Evolutionary conservation across 805 yeast genomes (phyloP).

Genomic region (Lachancea sp.): DNA sequence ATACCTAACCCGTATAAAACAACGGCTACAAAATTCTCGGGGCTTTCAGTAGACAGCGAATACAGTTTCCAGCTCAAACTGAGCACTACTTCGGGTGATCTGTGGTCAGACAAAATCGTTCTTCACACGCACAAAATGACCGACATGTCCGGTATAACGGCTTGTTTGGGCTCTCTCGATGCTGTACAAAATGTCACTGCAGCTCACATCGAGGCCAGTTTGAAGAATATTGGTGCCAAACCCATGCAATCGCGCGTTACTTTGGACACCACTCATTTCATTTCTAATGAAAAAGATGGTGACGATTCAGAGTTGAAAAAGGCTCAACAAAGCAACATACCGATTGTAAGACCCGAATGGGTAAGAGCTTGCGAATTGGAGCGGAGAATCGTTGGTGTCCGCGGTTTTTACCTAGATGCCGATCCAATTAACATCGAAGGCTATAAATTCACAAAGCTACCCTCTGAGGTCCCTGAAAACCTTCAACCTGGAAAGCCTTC

Average conservation of each 20-base stretch:
- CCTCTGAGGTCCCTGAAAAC: background rate
- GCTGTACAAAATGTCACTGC: conserved; percentile 41
- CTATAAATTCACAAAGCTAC: conserved; percentile 37
- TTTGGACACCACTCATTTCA: conserved; percentile 91
- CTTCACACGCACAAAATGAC: conserved; percentile 94
- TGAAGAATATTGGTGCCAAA: conserved; percentile 72
- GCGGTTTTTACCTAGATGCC: conserved; percentile 70
- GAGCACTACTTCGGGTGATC: conserved; percentile 87
- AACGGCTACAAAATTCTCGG: conserved; percentile 81
- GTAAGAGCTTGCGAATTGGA: conserved; percentile 87
- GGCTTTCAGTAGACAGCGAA: conserved; percentile 78
- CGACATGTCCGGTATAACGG: conserved; percentile 85
- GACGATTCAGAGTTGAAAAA: conserved; percentile 52
- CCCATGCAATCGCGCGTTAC: conserved; percentile 67
- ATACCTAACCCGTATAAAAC: conserved; percentile 78
- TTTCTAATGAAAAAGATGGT: conserved; percentile 38
- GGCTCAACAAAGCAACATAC: conserved; percentile 82
- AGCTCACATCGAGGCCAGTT: conserved; percentile 55
- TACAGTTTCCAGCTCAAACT: conserved; percentile 75
- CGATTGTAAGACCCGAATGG: conserved; percentile 96
- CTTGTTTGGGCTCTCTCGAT: conserved; percentile 79
- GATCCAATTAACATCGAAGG: conserved; percentile 39
- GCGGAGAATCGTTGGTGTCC: conserved; percentile 85
- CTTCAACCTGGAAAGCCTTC: too few relatives aligned
- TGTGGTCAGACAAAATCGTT: conserved; percentile 56